Conservation (phyloP, 1,284 basidiomycete species). For the Ceraceosorus guamensis region DNA sequence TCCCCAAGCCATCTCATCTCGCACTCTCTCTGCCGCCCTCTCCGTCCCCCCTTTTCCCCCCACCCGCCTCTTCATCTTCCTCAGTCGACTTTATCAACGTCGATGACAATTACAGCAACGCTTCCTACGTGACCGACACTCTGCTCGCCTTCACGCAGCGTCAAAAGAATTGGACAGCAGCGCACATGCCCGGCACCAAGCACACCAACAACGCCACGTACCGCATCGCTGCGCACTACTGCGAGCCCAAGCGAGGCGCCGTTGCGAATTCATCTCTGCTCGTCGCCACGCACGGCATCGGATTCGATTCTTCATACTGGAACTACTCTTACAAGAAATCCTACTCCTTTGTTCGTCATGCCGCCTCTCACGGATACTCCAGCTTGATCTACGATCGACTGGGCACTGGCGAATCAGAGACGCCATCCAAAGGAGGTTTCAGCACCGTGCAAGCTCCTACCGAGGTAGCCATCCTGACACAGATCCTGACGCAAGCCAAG, state of each 20-base stretch:
- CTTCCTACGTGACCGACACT: constrained; percentile 21
- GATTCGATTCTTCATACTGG: constrained; percentile 29
- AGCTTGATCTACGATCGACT: constrained; percentile 48
- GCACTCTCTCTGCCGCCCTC: no score
- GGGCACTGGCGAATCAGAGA: constrained; percentile 41
- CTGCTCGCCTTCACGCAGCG: constrained; percentile 17
- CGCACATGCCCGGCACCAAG: constrained; percentile 7
- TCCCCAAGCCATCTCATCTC: no score
- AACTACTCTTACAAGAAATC: constrained; percentile 12
- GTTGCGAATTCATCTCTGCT: constrained; percentile 14
- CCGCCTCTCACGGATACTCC: constrained; percentile 24
- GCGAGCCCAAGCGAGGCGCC: constrained; percentile 12
- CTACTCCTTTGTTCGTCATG: constrained; percentile 24
- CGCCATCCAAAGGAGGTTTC: constrained; percentile 36
- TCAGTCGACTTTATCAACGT: constrained; percentile 20
- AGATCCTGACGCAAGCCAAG: constrained; percentile 37
- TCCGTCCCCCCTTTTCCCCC: no score
- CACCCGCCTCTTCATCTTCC: no score
- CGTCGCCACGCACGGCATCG: constrained; percentile 24
- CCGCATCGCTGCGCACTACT: constrained; percentile 21
- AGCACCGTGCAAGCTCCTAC: constrained; percentile 45
- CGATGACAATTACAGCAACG: constrained; percentile 19
- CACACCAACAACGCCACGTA: constrained; percentile 15
- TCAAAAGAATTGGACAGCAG: constrained; percentile 16
- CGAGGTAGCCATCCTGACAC: constrained; percentile 46